Evolutionary conservation across 2,329 filamentous ascomycete genomes (phyloP), one percentile per base, ranked within the genome.

Genomic region (Malbranchea cinnamomea): DNA sequence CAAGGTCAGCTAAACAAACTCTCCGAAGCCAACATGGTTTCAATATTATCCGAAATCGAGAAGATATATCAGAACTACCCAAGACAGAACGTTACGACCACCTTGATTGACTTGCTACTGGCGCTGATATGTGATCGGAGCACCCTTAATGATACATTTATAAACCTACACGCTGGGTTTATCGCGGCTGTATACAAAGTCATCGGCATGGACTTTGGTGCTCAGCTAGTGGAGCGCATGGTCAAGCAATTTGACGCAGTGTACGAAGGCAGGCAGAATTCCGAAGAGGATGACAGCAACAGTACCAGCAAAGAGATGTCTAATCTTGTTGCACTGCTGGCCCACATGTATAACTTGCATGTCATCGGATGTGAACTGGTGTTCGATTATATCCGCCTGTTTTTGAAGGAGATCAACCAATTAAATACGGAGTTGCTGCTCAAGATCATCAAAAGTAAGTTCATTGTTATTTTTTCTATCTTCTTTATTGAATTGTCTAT

Each of bases 1-100:
- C 84, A 95, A 50, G 87, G 89, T 47, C 67, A 89, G 11, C 68
- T 98, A 48, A 98, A 98, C 53, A 78, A 87, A 48, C 65, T 98
- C 18, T 94, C 89, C 0, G 87, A 95, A 48, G 74, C 83, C 21
- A 95, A 89, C 43, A 64, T 98, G 38, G 54, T 92, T 4, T 78
- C 81, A 2, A 92, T 95, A 31, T 60, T 94, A 3, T 68, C 70
- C 24, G 79, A 91, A 11, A 66, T 93, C 18, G 83, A 92, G 47
- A 73, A 76, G 37, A 60, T 95, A 1, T 98, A 95, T 49, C 70
- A 76, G 32, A 74, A 76, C 23, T 74, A 92, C 42, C 76, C 89
- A 1, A 74, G 89, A n/a, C 82, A 89, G 37, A 74, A 85, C 45
- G 83, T 94, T 26, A 93, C 83, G 1, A 75, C 79, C 1, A 77